Percentiles rank a stretch among this genome's conserved stretches.
phyloP scores from a whole-genome alignment of 768 basidiomycete species.

The Pleurotus citrinopileatus region DNA sequence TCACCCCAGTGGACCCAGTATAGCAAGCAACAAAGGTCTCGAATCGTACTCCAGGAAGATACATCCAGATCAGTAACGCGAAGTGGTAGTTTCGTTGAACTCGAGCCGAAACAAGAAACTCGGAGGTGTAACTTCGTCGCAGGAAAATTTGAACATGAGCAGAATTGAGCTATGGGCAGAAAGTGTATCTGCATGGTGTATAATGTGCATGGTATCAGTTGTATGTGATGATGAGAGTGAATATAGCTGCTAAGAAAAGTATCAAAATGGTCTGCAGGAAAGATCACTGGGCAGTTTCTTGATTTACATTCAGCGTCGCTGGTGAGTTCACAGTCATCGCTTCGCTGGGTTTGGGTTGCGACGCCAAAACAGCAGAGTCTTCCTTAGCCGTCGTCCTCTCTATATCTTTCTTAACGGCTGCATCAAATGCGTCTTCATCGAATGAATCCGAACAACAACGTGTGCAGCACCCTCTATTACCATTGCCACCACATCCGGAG shows the following conservation, averaged over 20 bases:
- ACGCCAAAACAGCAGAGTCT: not conserved
- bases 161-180: too few species aligned
- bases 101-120: conserved; percentile 28
- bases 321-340: not conserved
- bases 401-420: conserved; percentile 33
- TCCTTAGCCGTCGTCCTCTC: conserved; percentile 12
- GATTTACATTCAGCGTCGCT: not conserved
- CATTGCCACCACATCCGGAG: conserved; percentile 25
- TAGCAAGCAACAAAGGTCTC: conserved; percentile 21
- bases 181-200: too few species aligned
- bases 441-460: conserved; percentile 41
- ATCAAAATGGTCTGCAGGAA: too few species aligned
- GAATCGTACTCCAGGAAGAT: conserved; percentile 42
- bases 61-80: conserved; percentile 17
- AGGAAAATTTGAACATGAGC: conserved; percentile 27
- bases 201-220: too few species aligned
- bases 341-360: conserved; percentile 20
- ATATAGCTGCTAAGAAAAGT: too few species aligned
- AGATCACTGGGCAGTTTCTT: too few species aligned
- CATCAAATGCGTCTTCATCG: conserved; percentile 43
- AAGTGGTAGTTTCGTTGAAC: conserved; percentile 36
- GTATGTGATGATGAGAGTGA: too few species aligned
- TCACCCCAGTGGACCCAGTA: conserved; percentile 51
- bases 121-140: conserved; percentile 39
- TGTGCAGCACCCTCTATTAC: conserved; percentile 41